Evolutionary conservation across 129 eudicot species (phyloP).

Genomic region (Logfia minima): DNA sequence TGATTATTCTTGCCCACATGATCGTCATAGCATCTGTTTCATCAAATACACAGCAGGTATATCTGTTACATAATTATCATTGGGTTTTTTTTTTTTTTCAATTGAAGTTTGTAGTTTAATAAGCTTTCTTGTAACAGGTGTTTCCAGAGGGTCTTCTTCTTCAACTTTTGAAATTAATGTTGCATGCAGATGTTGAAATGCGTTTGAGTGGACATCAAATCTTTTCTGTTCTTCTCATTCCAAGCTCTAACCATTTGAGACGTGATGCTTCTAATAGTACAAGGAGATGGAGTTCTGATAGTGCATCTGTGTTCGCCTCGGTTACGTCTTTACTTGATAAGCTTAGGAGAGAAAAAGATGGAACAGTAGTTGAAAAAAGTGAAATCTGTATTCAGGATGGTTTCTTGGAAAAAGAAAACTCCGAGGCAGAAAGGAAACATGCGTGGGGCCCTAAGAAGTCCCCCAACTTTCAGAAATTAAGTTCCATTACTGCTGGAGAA

Average conservation of each 20-base stretch:
- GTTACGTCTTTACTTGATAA: slow-evolving; percentile 76
- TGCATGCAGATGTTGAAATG: slow-evolving; percentile 79
- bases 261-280: slow-evolving; percentile 54
- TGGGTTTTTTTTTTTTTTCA: not conserved
- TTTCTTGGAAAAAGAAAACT: slow-evolving; percentile 37
- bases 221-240: slow-evolving; percentile 75
- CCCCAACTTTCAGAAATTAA: slow-evolving; percentile 71
- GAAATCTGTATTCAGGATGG: slow-evolving; percentile 47
- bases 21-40: slow-evolving; percentile 61
- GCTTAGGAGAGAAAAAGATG: slow-evolving; percentile 73
- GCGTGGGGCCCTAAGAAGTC: slow-evolving; percentile 69
- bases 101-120: not conserved
- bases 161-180: slow-evolving; percentile 79
- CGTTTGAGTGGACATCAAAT: slow-evolving; percentile 89
- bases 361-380: slow-evolving; percentile 38
- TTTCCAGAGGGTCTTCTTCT: slow-evolving; percentile 89
- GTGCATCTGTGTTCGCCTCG: slow-evolving; percentile 62
- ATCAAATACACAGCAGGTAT: slow-evolving; percentile 71
- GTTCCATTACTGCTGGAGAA: slow-evolving; percentile 69
- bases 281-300: slow-evolving; percentile 68
- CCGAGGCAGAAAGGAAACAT: slow-evolving; percentile 60
- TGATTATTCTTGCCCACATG: slow-evolving; percentile 91
- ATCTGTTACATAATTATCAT: not conserved
- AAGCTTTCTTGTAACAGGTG: slow-evolving; percentile 41
- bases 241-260: slow-evolving; percentile 61